Base-by-base conservation (phyloP, 768 basidiomycete species). In the Phlebiopsis gigantea region DNA sequence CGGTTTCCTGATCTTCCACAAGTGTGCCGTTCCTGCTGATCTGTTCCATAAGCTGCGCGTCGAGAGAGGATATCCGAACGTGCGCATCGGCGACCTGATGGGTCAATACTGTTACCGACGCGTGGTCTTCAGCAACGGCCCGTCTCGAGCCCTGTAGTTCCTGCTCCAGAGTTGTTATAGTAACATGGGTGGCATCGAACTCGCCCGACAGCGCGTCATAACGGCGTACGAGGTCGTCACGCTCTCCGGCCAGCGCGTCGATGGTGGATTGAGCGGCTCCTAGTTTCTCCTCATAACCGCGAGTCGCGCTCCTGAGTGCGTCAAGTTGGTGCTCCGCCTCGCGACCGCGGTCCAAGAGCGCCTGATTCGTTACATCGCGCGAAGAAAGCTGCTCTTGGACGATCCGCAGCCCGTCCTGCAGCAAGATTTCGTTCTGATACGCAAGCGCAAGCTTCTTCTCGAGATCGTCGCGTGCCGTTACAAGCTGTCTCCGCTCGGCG, bases 121-220 rank as follows among this genome's bases (percentile, higher is more conserved):
- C 34, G 19, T 51, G n/a, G 31, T 21, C n/a, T n/a, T 25, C 29
- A 29, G n/a, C 43, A n/a, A 46, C 7, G 4, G 25, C n/a, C 2
- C 46, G 41, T 14, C 26, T 34, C 5, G 46, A 28, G 14, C 14
- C 17, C 4, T 45, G 26, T 14, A 48, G 21, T 15, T 58, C 52
- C 7, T 39, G n/a, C 43, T 44, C 43, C 15, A 41, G 48, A 34
- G 58, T 55, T 41, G 19, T 47, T 47, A 59, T 52, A 55, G 54
- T 10, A 41, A 56, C 25, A 2, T 19, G 25, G 6, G 41, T 49
- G 7, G 1, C 39, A n/a, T 43, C 56, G 15, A 57, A 28, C 21
- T 30, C 52, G 10, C 34, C 56, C 39, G 29, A 14, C 21, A 55
- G 31, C 12, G 50, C n/a, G 5, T 19, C 50, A 30, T 22, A 26